Percentiles rank a stretch among this genome's conserved stretches.
Conservation (phyloP, 768 basidiomycete species). For the Trametes gibbosa region DNA sequence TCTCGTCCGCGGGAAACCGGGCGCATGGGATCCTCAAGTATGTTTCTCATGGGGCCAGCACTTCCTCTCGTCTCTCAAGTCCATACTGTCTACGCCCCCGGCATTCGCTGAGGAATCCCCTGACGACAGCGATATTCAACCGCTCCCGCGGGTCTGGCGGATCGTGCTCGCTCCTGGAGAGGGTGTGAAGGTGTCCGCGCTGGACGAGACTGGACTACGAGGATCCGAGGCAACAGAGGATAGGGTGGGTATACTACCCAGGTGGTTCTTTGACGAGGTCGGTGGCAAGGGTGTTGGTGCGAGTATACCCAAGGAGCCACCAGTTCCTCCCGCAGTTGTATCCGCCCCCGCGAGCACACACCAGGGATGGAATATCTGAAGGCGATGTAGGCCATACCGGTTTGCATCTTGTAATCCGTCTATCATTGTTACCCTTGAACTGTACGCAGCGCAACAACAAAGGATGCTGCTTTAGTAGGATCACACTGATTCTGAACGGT, state of each 20-base stretch:
- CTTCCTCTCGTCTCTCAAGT: slow-evolving; percentile 54
- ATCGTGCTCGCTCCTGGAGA: slow-evolving; percentile 57
- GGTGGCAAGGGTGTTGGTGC: neutral
- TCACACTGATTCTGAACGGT: too few relatives aligned
- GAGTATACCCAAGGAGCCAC: neutral
- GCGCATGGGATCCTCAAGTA: slow-evolving; percentile 72
- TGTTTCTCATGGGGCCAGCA: slow-evolving; percentile 73
- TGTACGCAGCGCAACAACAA: too few relatives aligned
- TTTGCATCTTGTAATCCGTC: too few relatives aligned
- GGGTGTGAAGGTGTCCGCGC: slow-evolving; percentile 50
- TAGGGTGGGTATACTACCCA: slow-evolving; percentile 75
- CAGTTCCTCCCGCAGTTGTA: neutral
- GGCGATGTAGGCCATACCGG: too few relatives aligned
- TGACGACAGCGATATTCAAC: slow-evolving; percentile 20
- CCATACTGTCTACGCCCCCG: slow-evolving; percentile 6
- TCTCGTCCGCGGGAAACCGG: slow-evolving; percentile 68
- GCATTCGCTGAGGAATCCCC: slow-evolving; percentile 27
- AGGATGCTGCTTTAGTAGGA: too few relatives aligned
- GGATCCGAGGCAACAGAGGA: slow-evolving; percentile 70
- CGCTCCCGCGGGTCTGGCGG: slow-evolving; percentile 58
- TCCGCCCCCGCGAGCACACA: neutral
- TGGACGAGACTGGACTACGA: slow-evolving; percentile 47
- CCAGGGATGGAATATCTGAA: slow-evolving; percentile 11
- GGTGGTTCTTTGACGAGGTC: slow-evolving; percentile 56
- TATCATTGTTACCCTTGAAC: too few relatives aligned